Evolutionary conservation across 768 basidiomycete genomes (phyloP), one percentile per base, ranked within the genome.

Genomic region (Mrakia frigida): DNA sequence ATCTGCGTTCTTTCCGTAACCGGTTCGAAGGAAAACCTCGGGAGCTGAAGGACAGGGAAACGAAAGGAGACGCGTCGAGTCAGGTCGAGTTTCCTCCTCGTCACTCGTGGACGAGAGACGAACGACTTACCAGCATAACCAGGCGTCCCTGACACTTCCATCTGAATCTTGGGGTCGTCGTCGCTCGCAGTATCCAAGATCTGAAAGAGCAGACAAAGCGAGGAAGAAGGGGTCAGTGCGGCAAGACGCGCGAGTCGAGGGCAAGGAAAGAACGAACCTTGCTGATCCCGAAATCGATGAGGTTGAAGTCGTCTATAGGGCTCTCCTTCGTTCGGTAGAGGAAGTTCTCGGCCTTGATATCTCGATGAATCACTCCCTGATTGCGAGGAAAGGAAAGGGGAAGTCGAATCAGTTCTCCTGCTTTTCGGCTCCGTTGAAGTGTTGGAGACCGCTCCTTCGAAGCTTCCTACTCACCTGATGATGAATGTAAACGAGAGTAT

Each of bases 301-400:
- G 70, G 37, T 67, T 50, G 61, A 77, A 73, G 37, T 77, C 76
- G 63, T 77, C 76, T n/a, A 77, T 59, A 3, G 43, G 59, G 11
- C 33, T 41, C n/a, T 76, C 70, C 28, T 60, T 70, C 18, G 75
- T 71, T 25, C 52, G 63, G 61, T 77, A 73, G 18, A 77, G 43
- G 35, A 73, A 77, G 76, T 76, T 76, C 43, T 76, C 75, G 10
- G 75, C 75, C 43, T 76, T 76, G 70, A 76, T 71, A 23, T 76
- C 75, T 39, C 75, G 70, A 35, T 76, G 75, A 11, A 76, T 76
- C 59, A 77, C 52, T n/a, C 76, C 71, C 76, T 77, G 50, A 7
- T 50, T 18, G 1, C 3, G 56, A 56, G 23, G 6, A 28, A 56
- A 56, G n/a, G 25, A 56, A 28, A 37, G 28, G 52, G 18, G 25